A percentile compares a stretch with the other conserved stretches of the same genome.
phyloP scores from a whole-genome alignment of 129 eudicot genomes.

The Smallanthus sonchifolius region DNA sequence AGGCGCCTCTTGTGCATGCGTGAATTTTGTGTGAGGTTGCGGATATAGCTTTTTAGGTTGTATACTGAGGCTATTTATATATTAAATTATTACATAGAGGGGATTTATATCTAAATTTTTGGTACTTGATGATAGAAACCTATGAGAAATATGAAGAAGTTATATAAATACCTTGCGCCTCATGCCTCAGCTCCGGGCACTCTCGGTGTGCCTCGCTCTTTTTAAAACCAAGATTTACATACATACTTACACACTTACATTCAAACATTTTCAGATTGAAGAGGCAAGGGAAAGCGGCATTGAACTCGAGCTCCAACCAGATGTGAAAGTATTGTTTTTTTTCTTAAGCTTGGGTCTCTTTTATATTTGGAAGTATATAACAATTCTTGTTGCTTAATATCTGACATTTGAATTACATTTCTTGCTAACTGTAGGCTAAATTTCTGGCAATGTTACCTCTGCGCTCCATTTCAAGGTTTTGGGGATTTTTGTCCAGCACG shows the following conservation, averaged over 20 bases:
- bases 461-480: slow-evolving; percentile 84
- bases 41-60: too few relatives aligned
- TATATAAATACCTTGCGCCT: too few relatives aligned
- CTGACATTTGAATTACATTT: background rate
- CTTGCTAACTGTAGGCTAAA: slow-evolving; percentile 51
- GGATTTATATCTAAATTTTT: too few relatives aligned
- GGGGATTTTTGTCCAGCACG: slow-evolving; percentile 74
- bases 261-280: slow-evolving; percentile 48
- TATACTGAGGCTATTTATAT: too few relatives aligned
- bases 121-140: too few relatives aligned
- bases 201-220: too few relatives aligned
- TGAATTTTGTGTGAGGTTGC: too few relatives aligned
- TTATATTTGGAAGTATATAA: background rate
- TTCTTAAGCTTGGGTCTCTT: background rate
- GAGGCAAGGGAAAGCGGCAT: slow-evolving; percentile 70
- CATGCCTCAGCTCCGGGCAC: too few relatives aligned
- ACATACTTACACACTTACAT: background rate
- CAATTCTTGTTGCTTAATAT: background rate
- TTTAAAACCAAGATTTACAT: too few relatives aligned
- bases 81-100: too few relatives aligned
- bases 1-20: too few relatives aligned
- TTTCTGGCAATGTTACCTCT: slow-evolving; percentile 76
- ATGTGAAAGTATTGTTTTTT: slow-evolving; percentile 60
- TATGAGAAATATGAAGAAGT: too few relatives aligned
- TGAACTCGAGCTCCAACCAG: slow-evolving; percentile 75